These are phyloP conservation scores for Lactarius indigo DNA, from an alignment of 768 basidiomycete genomes.

Conservation along the genomic window DNA sequence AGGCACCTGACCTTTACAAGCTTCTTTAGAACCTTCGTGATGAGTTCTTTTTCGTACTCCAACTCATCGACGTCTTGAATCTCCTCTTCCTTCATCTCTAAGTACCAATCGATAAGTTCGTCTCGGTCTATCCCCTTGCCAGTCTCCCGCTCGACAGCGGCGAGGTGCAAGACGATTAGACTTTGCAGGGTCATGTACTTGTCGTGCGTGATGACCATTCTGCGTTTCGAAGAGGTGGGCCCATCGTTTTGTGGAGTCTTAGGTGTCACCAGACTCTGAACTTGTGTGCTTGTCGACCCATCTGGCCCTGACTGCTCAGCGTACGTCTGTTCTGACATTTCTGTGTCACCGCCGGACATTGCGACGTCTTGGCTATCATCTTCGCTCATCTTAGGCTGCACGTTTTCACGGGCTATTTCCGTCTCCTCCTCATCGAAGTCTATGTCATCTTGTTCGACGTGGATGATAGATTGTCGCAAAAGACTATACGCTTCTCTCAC, in stretches of 20 bases:
- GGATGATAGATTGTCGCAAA: slow-evolving; percentile 95
- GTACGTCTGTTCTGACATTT: slow-evolving; percentile 47
- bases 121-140: slow-evolving; percentile 81
- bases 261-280: slow-evolving; percentile 25
- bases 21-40: slow-evolving; percentile 84
- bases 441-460: slow-evolving; percentile 98
- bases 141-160: slow-evolving; percentile 69
- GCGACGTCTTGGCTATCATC: slow-evolving; percentile 58
- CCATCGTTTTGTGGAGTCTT: slow-evolving; percentile 31
- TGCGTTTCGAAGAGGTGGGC: slow-evolving; percentile 53
- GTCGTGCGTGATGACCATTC: slow-evolving; percentile 95
- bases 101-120: slow-evolving; percentile 95
- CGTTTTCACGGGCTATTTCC: slow-evolving; percentile 48
- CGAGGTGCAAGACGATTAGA: slow-evolving; percentile 79
- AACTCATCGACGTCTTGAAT: slow-evolving; percentile 81
- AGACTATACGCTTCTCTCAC: slow-evolving; percentile 95
- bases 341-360: slow-evolving; percentile 61
- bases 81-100: slow-evolving; percentile 84
- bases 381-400: slow-evolving; percentile 34
- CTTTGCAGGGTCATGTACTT: slow-evolving; percentile 89
- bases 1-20: slow-evolving; percentile 73
- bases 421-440: slow-evolving; percentile 93
- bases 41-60: slow-evolving; percentile 86
- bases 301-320: slow-evolving; percentile 32
- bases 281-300: slow-evolving; percentile 27